A percentile compares a stretch with the other conserved stretches of the same genome.
phyloP scores from a whole-genome alignment of 306 rosid genomes.

The Prunus fruticosa region DNA sequence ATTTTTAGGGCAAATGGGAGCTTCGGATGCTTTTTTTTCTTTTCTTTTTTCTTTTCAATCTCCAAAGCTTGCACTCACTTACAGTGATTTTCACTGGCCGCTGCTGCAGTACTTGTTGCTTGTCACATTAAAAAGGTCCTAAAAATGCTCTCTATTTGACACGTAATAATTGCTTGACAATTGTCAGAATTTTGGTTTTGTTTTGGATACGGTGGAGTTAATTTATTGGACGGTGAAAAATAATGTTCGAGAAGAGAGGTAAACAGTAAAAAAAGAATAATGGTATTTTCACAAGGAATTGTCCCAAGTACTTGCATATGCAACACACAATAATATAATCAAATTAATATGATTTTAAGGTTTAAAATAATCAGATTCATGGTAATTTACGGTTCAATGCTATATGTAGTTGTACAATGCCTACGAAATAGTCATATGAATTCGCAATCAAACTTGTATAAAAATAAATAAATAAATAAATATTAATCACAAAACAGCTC shows the following conservation, averaged over 20 bases:
- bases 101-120: not conserved
- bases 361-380: too few species aligned
- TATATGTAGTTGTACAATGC: not conserved
- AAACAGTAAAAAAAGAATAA: slow-evolving; percentile 1
- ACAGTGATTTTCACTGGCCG: slow-evolving; percentile 27
- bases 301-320: not conserved
- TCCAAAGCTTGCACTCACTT: slow-evolving; percentile 23
- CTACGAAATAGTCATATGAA: too few species aligned
- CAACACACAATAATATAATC: not conserved
- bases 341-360: too few species aligned
- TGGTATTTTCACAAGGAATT: not conserved
- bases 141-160: not conserved
- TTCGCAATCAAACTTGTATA: too few species aligned
- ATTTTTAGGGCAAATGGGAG: slow-evolving; percentile 19
- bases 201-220: not conserved
- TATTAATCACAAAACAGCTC: too few species aligned
- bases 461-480: too few species aligned
- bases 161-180: not conserved
- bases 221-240: not conserved
- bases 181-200: not conserved
- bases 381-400: not conserved
- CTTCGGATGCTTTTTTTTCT: slow-evolving; percentile 37
- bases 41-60: not conserved
- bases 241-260: not conserved
- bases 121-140: not conserved